phyloP scores from a whole-genome alignment of 495 filamentous ascomycete species.

The Terfezia boudieri region DNA sequence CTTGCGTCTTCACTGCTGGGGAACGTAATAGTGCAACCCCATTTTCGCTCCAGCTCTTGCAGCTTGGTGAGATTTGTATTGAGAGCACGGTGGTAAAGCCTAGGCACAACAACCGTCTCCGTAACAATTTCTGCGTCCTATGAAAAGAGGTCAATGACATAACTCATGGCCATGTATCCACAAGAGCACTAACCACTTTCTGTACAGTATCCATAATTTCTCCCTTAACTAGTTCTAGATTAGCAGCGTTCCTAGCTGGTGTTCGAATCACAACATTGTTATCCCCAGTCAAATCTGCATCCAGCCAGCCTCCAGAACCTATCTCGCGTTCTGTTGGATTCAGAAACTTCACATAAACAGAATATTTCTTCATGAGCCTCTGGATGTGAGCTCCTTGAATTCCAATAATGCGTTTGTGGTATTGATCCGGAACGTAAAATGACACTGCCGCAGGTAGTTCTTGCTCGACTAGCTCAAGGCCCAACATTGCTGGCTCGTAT shows the following conservation, averaged over 20 bases:
- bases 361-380: constrained; percentile 99
- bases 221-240: constrained; percentile 86
- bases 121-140: constrained; percentile 88
- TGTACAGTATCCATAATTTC: constrained; percentile 99
- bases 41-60: constrained; percentile 89
- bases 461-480: constrained; percentile 80
- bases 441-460: constrained; percentile 98
- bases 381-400: constrained; percentile 98
- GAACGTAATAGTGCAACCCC: constrained; percentile 96
- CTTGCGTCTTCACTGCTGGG: constrained; percentile 93
- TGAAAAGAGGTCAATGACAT: constrained; percentile 3
- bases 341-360: constrained; percentile 98
- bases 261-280: constrained; percentile 90
- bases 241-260: constrained; percentile 88
- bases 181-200: constrained; percentile 41
- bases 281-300: constrained; percentile 94
- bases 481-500: constrained; percentile 80
- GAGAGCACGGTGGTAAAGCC: constrained; percentile 83
- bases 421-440: constrained; percentile 98
- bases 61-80: constrained; percentile 68
- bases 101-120: constrained; percentile 78
- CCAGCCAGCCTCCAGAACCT: constrained; percentile 56
- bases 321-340: constrained; percentile 80
- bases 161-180: neutral
- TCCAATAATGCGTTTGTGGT: constrained; percentile 98